Evolutionary conservation across 495 filamentous ascomycete species (phyloP), one percentile per base, ranked within the genome.

Genomic region (Penicillium soppii): DNA sequence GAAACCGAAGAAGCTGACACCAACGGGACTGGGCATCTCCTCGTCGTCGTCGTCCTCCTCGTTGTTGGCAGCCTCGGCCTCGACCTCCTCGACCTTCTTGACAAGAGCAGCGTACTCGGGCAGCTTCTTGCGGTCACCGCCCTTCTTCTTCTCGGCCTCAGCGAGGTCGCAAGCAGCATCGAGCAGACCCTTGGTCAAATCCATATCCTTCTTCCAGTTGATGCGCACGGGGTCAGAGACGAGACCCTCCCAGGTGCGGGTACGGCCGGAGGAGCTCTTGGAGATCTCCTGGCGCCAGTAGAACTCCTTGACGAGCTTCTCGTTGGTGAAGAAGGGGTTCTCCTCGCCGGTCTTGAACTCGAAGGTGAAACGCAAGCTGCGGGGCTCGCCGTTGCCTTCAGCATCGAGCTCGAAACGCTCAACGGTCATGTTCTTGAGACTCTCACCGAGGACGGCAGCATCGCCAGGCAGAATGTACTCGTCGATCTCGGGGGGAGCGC

Each of bases 141-240:
- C 62, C 50, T 67, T 53, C 65, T 76, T 79, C 72, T 77, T 69
- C 68, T 89, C 80, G 27, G 84, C 84, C 48, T 90, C 82, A 59
- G 74, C 88, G 30, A 87, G 77, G 40, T 81, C 78, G 41, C 82
- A 77, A 13, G 85, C 86, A 5, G 88, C 79, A 67, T 83, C 80
- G 17, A 90, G 82, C 57, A 95, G 69, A 32, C 92, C 92, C 47
- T 82, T 79, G 29, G 91, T 96, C 58, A 92, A 67, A 66, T 97
- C 92, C 69, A 85, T 84, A 43, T 81, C 86, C 55, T 83, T 73
- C 80, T 90, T 95, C 92, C 92, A 97, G 59, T 85, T 75, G 63
- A 97, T 89, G 48, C 82, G 77, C 30, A 96, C 88, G 5, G 92
- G 92, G 66, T 92, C 89, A 30, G 82, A 87, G 37, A 94, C 89